phyloP scores from a whole-genome alignment of 306 rosid genomes.

The Purshia tridentata region DNA sequence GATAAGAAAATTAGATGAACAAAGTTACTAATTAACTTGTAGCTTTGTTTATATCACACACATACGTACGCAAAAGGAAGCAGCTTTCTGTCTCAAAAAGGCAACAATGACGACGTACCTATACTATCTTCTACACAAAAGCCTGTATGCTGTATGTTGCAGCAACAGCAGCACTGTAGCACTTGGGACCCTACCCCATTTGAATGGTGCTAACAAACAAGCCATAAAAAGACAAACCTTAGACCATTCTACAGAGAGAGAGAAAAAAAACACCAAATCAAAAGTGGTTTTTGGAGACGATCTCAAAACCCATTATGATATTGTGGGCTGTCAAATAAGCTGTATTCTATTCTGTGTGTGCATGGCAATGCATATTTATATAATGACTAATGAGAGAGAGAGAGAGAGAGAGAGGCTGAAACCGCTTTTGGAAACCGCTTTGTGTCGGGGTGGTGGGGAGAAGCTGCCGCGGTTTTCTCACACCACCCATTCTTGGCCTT shows the following conservation, averaged over 20 bases:
- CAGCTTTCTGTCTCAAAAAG: neutral
- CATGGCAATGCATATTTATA: neutral
- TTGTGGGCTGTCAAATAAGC: conserved; percentile 68
- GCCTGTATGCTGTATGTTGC: neutral
- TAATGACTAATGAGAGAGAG: conserved; percentile 7
- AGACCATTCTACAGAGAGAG: conserved; percentile 20
- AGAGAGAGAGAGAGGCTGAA: conserved; percentile 16
- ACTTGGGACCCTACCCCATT: conserved; percentile 20
- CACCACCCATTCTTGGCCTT: conserved; percentile 34
- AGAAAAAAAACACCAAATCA: neutral
- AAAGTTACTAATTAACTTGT: too few relatives aligned
- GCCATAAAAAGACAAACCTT: conserved; percentile 35
- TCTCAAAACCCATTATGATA: conserved; percentile 33
- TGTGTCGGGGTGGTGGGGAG: conserved; percentile 58
- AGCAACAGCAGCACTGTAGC: neutral
- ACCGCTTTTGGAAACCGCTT: conserved; percentile 43
- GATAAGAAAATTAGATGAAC: too few relatives aligned
- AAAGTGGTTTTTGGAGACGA: conserved; percentile 40
- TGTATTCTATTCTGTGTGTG: conserved; percentile 29
- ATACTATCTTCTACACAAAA: neutral
- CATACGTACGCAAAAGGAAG: neutral
- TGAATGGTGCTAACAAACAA: conserved; percentile 34
- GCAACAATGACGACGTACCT: neutral
- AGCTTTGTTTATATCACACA: too few relatives aligned
- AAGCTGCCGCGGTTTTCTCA: conserved; percentile 64